Evolutionary conservation across 2,329 filamentous ascomycete genomes (phyloP).

Genomic region (Ascosphaera pollenicola): DNA sequence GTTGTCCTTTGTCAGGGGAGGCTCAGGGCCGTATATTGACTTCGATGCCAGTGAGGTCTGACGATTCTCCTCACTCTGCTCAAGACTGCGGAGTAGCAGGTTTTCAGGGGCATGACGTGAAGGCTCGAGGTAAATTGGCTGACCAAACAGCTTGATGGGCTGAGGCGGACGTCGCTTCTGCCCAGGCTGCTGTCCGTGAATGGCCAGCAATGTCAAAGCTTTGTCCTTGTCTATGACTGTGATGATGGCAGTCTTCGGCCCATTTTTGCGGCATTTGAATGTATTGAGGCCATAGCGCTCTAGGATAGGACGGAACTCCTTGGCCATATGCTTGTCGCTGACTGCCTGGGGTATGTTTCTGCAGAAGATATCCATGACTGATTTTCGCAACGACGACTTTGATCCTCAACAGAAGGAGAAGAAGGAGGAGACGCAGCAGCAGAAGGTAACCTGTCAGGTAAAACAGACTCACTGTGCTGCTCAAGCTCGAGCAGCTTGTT

Average conservation of each 20-base stretch:
- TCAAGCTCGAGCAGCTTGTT: too few species aligned
- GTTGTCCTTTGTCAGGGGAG: slow-evolving; percentile 1
- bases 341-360: slow-evolving; percentile 9
- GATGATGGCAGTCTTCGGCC: slow-evolving; percentile 7
- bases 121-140: slow-evolving; percentile 6
- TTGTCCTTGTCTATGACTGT: slow-evolving; percentile 7
- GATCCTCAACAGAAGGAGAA: too few species aligned
- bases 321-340: slow-evolving; percentile 6
- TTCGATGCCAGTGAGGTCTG: slow-evolving; percentile 1
- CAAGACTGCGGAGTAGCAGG: slow-evolving; percentile 5
- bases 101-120: slow-evolving; percentile 6
- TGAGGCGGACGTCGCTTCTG: slow-evolving; percentile 2
- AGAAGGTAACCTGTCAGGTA: too few species aligned
- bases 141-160: slow-evolving; percentile 6
- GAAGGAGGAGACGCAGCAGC: too few species aligned
- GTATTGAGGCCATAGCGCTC: slow-evolving; percentile 6
- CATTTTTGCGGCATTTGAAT: slow-evolving; percentile 8
- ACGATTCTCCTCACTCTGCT: slow-evolving; percentile 6
- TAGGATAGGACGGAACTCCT: slow-evolving; percentile 7
- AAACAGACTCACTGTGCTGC: too few species aligned
- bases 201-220: slow-evolving; percentile 5
- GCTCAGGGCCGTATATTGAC: background rate
- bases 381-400: background rate
- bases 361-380: slow-evolving; percentile 10
- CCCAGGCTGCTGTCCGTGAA: slow-evolving; percentile 5